A percentile compares a stretch with the other conserved stretches of the same genome.
phyloP scores from a whole-genome alignment of 2,329 filamentous ascomycete species.

The Ophiostoma novo-ulmi region DNA sequence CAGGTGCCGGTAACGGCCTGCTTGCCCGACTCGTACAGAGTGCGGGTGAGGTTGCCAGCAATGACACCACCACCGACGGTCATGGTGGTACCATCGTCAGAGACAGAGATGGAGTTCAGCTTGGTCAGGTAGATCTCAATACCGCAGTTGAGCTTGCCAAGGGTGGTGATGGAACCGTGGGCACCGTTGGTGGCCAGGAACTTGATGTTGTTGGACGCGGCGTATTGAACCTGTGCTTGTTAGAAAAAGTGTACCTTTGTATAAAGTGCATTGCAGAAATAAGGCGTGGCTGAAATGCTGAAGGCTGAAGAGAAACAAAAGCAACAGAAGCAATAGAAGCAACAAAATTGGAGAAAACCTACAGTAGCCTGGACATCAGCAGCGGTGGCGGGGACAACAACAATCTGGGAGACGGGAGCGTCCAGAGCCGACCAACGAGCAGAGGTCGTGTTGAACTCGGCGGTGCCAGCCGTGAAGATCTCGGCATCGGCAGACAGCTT shows the following conservation, averaged over 20 bases:
- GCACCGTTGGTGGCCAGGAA: slow-evolving; percentile 50
- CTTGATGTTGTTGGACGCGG: slow-evolving; percentile 34
- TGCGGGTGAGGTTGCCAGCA: slow-evolving; percentile 52
- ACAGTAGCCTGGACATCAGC: slow-evolving; percentile 47
- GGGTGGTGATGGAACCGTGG: slow-evolving; percentile 47
- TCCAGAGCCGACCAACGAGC: slow-evolving; percentile 44
- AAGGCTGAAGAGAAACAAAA: neutral
- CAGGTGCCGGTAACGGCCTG: slow-evolving; percentile 55
- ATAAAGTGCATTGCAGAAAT: no score
- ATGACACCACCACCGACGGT: slow-evolving; percentile 47
- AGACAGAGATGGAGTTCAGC: slow-evolving; percentile 47
- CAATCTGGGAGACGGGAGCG: slow-evolving; percentile 41
- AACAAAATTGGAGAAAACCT: slow-evolving; percentile 31
- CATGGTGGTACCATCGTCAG: slow-evolving; percentile 42
- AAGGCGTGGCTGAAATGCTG: neutral
- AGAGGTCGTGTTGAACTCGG: slow-evolving; percentile 38
- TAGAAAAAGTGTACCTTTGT: neutral
- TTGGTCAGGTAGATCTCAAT: slow-evolving; percentile 51
- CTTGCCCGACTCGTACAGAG: slow-evolving; percentile 45
- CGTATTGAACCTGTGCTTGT: slow-evolving; percentile 2
- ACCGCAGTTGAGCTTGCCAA: slow-evolving; percentile 43
- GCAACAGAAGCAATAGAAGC: neutral
- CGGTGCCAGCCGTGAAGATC: slow-evolving; percentile 41
- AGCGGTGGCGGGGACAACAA: slow-evolving; percentile 45
- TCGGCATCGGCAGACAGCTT: slow-evolving; percentile 39